A percentile compares a stretch with the other conserved stretches of the same genome.
Evolutionary conservation across 306 rosid species (phyloP).

Genomic region (Ziziphus jujuba): DNA sequence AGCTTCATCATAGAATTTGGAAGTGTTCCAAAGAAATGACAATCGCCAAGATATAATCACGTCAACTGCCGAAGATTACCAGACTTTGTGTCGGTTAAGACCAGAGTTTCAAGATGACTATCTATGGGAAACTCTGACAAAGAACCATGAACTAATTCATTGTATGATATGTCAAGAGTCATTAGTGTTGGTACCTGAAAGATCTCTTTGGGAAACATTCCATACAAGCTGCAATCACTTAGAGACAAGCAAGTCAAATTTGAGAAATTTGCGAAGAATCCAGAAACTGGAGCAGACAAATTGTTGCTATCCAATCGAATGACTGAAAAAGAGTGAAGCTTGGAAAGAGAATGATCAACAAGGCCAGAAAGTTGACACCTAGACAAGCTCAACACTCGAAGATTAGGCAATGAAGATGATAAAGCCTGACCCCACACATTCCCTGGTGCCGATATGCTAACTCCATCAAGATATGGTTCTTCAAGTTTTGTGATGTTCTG

Average conservation of each 20-base stretch:
- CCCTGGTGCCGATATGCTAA: not conserved
- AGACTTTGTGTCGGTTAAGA: not conserved
- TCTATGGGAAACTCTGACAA: slow-evolving; percentile 8
- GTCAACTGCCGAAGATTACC: not conserved
- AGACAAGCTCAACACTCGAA: slow-evolving; percentile 8
- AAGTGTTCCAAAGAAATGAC: not conserved
- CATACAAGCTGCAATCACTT: not conserved
- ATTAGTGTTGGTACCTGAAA: slow-evolving; percentile 1
- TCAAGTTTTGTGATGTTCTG: not conserved
- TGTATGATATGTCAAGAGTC: slow-evolving; percentile 2
- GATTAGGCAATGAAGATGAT: slow-evolving; percentile 1
- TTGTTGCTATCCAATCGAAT: not conserved
- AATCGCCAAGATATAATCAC: not conserved
- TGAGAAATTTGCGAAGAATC: not conserved
- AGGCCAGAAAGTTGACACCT: slow-evolving; percentile 8
- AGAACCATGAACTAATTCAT: slow-evolving; percentile 7
- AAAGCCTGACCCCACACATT: not conserved
- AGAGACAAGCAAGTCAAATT: not conserved
- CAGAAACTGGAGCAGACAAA: not conserved
- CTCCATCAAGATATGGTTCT: slow-evolving; percentile 8
- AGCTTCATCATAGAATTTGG: slow-evolving; percentile 11
- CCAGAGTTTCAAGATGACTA: slow-evolving; percentile 5
- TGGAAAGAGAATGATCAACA: not conserved
- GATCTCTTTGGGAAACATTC: not conserved
- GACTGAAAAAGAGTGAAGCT: slow-evolving; percentile 4